Evolutionary conservation across 169 alveolate genomes (phyloP), one percentile per base, ranked within the genome.

Genomic region (Sarcocystis neurona): DNA sequence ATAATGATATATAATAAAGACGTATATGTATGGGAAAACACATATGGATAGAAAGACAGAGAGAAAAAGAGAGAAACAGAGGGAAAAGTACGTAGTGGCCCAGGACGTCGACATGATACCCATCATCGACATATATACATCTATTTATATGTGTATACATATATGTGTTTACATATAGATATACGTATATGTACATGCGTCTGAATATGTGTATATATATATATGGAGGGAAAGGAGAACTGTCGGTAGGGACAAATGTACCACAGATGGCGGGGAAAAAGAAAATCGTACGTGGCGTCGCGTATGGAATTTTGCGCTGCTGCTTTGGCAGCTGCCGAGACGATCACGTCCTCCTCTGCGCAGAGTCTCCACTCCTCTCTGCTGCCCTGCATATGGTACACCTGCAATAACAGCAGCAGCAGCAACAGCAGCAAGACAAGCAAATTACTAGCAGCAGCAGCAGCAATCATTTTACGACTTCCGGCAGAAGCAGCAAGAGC

Each of bases 271-370:
- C 15, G 72, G n/a, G n/a, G 72, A 6, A 18, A 58, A 34, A 58
- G 72, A 58, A 58, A 58, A n/a, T 10, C 75, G 27, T n/a, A 63
- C 75, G 75, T 63, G 20, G 75, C 75, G 32, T 63, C 75, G 10
- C 75, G 75, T 3, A 63, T 63, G 41, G 32, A 37, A 41, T n/a
- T 63, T 18, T 27, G 1, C 2, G 75, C 0, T 37, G 32, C 41
- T 37, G 27, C 27, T 1, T 18, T 15, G 46, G 75, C 75, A 63
- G 75, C 75, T 18, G 27, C 75, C n/a, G 75, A 12, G 6, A 63
- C 6, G 10, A 63, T 18, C 1, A 63, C 75, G 10, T n/a, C 37
- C 34, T 63, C 43, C 37, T 37, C 6, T 15, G 27, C 75, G 8
- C 6, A 6, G 75, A 63, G n/a, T 20, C n/a, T n/a, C n/a, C 3